Conservation (phyloP, 495 filamentous ascomycete species). For the Neohortaea acidophila region DNA sequence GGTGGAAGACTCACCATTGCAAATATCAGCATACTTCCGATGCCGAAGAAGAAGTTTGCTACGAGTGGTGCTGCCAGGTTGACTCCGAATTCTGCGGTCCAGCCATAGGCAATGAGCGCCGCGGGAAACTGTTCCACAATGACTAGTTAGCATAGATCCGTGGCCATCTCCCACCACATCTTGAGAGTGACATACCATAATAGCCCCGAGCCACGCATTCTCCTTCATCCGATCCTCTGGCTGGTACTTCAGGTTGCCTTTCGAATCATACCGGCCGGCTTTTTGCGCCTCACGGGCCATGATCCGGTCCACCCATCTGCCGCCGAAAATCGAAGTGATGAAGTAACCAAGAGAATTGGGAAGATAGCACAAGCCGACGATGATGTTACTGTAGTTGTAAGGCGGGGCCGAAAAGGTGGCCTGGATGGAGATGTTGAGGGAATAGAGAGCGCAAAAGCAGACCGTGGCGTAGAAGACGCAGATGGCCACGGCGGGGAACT, state of each 20-base stretch:
- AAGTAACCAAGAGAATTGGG: constrained; percentile 70
- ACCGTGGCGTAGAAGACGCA: constrained; percentile 72
- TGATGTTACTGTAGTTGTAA: constrained; percentile 58
- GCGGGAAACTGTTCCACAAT: constrained; percentile 30
- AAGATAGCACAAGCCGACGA: constrained; percentile 71
- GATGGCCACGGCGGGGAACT: constrained; percentile 62
- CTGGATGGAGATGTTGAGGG: constrained; percentile 77
- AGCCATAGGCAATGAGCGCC: constrained; percentile 53
- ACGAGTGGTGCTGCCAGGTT: constrained; percentile 35
- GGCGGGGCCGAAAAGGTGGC: constrained; percentile 55
- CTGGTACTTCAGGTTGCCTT: constrained; percentile 51
- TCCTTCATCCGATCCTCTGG: constrained; percentile 86
- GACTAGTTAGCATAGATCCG: not conserved
- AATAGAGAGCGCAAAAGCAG: constrained; percentile 67
- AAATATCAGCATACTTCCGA: constrained; percentile 84
- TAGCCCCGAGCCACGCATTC: constrained; percentile 70
- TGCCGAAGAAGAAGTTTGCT: constrained; percentile 77
- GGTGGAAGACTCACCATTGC: too few relatives aligned
- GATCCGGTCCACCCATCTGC: constrained; percentile 75
- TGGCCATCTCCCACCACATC: too few relatives aligned
- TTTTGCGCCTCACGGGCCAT: constrained; percentile 69
- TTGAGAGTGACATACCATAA: too few relatives aligned
- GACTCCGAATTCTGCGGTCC: constrained; percentile 42
- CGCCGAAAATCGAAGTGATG: constrained; percentile 55
- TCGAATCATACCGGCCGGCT: constrained; percentile 53